Percentiles rank a stretch among this genome's conserved stretches.
Conservation (phyloP, 2,329 filamentous ascomycete species). For the Cladobotryum mycophilum region DNA sequence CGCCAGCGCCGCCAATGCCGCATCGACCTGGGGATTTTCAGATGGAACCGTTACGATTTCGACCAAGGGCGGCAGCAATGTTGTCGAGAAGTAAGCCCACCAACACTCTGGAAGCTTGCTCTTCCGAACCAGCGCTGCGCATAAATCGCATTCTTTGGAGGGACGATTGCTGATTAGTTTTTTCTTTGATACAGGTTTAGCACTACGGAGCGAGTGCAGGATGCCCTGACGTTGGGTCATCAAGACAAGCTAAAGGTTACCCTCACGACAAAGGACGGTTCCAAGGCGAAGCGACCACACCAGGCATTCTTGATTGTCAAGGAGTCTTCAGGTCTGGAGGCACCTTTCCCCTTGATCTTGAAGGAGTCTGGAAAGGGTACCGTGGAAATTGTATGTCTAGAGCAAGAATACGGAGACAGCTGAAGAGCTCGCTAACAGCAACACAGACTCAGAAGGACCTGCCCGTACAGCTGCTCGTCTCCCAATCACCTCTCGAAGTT, state of each 20-base stretch:
- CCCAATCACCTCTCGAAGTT: slow-evolving; percentile 64
- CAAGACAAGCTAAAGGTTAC: slow-evolving; percentile 73
- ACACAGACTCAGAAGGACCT: slow-evolving; percentile 79
- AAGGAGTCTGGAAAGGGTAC: slow-evolving; percentile 85
- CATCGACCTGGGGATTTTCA: slow-evolving; percentile 65
- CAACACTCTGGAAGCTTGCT: background rate
- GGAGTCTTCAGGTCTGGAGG: slow-evolving; percentile 74
- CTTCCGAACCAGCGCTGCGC: background rate
- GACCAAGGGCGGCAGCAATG: slow-evolving; percentile 56
- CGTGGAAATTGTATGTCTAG: slow-evolving; percentile 67
- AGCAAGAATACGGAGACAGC: background rate
- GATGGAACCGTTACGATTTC: slow-evolving; percentile 63
- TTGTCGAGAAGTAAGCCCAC: slow-evolving; percentile 59
- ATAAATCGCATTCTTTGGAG: background rate
- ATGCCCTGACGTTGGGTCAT: slow-evolving; percentile 57
- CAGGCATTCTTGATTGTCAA: slow-evolving; percentile 85
- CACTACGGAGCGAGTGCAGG: slow-evolving; percentile 53
- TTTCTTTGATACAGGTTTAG: slow-evolving; percentile 45
- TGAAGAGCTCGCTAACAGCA: slow-evolving; percentile 21
- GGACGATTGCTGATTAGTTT: slow-evolving; percentile 17
- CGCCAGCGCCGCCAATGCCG: slow-evolving; percentile 45
- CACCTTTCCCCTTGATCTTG: slow-evolving; percentile 74
- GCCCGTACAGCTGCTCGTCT: slow-evolving; percentile 70
- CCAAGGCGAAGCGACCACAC: slow-evolving; percentile 77
- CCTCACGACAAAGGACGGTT: slow-evolving; percentile 73